Conservation (phyloP, 208 protist species). For the Acanthamoeba healyi region DNA sequence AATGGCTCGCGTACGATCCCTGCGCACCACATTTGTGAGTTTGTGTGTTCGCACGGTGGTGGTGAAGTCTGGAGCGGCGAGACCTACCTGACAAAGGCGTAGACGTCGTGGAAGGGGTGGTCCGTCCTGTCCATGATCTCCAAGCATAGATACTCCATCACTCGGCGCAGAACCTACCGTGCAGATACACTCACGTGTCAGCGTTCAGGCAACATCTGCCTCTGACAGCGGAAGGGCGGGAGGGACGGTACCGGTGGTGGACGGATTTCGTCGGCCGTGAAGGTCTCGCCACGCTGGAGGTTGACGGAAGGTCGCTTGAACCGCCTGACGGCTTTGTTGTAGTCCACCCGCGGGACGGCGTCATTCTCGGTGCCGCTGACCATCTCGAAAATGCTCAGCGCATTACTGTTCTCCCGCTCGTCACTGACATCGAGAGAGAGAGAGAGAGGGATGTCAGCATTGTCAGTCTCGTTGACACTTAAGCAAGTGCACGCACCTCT, state of each 20-base stretch:
- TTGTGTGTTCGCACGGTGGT: background rate
- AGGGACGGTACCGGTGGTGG: constrained; percentile 28
- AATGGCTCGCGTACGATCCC: constrained; percentile 65
- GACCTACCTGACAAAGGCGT: constrained; percentile 16
- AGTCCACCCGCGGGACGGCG: constrained; percentile 10
- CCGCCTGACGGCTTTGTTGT: background rate
- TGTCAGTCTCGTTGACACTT: background rate
- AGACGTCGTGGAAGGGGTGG: constrained; percentile 44
- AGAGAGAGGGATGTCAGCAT: too few species aligned
- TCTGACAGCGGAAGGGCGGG: background rate
- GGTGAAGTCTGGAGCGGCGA: background rate
- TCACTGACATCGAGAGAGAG: too few species aligned
- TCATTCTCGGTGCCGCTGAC: constrained; percentile 46
- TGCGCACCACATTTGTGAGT: background rate
- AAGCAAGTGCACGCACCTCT: background rate
- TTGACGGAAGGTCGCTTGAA: constrained; percentile 71
- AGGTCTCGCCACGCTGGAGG: constrained; percentile 18
- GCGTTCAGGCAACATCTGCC: too few species aligned
- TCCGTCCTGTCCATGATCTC: constrained; percentile 59
- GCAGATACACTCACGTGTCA: background rate
- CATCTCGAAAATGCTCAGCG: constrained; percentile 66
- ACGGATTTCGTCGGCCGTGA: constrained; percentile 31
- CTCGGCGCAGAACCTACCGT: constrained; percentile 9
- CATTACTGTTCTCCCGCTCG: constrained; percentile 47
- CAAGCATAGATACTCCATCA: constrained; percentile 10